Conservation (phyloP, 2,329 filamentous ascomycete species). For the Exserohilum rostratum region DNA sequence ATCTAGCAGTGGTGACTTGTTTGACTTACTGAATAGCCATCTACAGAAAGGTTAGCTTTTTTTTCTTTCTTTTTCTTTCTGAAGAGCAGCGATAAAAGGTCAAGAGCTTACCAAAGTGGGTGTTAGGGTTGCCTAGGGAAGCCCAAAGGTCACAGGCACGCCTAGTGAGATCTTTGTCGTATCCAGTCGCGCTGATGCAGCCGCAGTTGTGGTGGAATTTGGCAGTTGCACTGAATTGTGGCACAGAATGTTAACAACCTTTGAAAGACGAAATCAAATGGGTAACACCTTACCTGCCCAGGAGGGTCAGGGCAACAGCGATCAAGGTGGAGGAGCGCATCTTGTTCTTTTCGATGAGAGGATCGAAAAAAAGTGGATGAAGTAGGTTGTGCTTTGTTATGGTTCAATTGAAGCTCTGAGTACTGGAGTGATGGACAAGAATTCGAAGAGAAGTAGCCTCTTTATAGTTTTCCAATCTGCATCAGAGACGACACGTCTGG, state of each 20-base stretch:
- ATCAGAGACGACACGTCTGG: not conserved
- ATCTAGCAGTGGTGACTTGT: not conserved
- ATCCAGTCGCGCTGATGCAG: not conserved
- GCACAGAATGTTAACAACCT: not conserved
- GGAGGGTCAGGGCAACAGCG: not conserved
- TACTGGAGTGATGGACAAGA: not conserved
- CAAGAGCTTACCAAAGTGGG: not conserved
- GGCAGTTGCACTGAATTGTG: not conserved
- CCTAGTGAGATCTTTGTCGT: not conserved
- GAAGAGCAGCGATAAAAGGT: not conserved
- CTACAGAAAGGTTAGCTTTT: not conserved
- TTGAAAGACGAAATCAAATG: not conserved
- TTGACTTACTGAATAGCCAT: not conserved
- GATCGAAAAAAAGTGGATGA: not conserved
- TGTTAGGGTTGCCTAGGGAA: not conserved
- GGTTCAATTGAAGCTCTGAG: not conserved
- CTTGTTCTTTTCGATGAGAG: not conserved
- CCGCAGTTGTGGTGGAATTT: not conserved
- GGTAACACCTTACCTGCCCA: not conserved
- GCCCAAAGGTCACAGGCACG: not conserved
- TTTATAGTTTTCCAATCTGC: constrained; percentile 1
- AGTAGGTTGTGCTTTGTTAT: not conserved
- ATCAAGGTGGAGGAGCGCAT: not conserved
- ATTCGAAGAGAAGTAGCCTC: not conserved
- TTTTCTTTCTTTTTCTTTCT: too few species aligned